Evolutionary conservation across 208 protist species (phyloP), one percentile per base, ranked within the genome.

Genomic region (Crithidia bombi): DNA sequence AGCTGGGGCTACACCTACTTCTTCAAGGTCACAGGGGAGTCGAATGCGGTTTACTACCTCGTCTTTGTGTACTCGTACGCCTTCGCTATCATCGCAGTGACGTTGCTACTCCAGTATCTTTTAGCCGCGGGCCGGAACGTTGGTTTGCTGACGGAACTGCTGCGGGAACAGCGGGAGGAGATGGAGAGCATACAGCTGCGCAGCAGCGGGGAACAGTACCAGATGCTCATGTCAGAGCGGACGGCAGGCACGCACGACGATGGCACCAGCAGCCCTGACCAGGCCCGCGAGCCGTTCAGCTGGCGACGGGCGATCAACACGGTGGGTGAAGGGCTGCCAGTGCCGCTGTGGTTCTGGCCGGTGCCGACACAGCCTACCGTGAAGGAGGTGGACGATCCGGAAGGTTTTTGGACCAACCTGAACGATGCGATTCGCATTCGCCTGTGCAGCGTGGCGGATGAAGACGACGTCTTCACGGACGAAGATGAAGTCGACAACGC

Each of bases 401-500:
- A 61, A 21, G 49, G 46, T 21, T 91, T 91, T 65, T 85, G 83
- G 81, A 49, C 57, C 11, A 68, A 58, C 1, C 33, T 86, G 46
- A 49, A 44, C 10, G 69, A 62, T n/a, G 73, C 74, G 7, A 66
- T 90, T 14, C 58, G 84, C 47, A 65, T 66, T 21, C 82, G 86
- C 50, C 58, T 93, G 59, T 73, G 73, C 58, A 56, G 63, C 46
- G 63, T 85, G 47, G 82, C 72, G 7, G 78, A 86, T 41, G 71
- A 62, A 15, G 75, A 83, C 30, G 74, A 78, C 36, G 73, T 62
- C 32, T 77, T 77, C 43, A 67, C 43, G 3, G 71, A 77, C 43
- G 71, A 77, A 25, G 69, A 75, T 38, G 62, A 65, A 17, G 38
- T 43, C 33, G 15, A 32, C 32, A 39, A 10, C 17, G 68, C 19